Conservation (phyloP, 2,329 filamentous ascomycete genomes). For the Fonsecaea pugnacius region DNA sequence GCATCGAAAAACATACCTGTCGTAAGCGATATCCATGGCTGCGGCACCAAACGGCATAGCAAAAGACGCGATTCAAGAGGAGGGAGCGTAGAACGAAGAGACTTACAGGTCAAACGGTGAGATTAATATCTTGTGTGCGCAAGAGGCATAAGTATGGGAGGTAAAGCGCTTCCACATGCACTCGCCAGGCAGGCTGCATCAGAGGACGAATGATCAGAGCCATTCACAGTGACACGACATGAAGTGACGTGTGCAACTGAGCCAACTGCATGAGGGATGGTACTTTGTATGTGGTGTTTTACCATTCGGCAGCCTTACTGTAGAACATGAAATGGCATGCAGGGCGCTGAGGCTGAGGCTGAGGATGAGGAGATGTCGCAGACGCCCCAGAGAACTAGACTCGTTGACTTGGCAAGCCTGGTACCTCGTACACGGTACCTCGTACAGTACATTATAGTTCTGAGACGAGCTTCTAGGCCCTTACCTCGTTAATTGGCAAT, state of each 20-base stretch:
- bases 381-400: too few species aligned
- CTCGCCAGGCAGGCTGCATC: background rate
- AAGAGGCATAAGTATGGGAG: background rate
- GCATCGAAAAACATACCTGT: conserved; percentile 14
- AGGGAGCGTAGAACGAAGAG: background rate
- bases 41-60: background rate
- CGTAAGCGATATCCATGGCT: conserved; percentile 21
- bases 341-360: background rate
- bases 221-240: conserved; percentile 4
- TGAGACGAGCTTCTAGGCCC: background rate
- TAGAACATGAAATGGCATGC: background rate
- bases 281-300: background rate
- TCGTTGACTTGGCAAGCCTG: too few species aligned
- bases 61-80: background rate
- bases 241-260: background rate
- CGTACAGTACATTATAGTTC: too few species aligned
- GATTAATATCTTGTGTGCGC: background rate
- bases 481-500: background rate
- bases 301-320: conserved; percentile 1
- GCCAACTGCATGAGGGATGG: background rate
- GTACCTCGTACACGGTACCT: too few species aligned
- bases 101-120: background rate
- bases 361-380: background rate
- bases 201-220: background rate
- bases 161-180: background rate